phyloP scores from a whole-genome alignment of 371 early-diverging fungal species.

The Coemansia sp. region DNA sequence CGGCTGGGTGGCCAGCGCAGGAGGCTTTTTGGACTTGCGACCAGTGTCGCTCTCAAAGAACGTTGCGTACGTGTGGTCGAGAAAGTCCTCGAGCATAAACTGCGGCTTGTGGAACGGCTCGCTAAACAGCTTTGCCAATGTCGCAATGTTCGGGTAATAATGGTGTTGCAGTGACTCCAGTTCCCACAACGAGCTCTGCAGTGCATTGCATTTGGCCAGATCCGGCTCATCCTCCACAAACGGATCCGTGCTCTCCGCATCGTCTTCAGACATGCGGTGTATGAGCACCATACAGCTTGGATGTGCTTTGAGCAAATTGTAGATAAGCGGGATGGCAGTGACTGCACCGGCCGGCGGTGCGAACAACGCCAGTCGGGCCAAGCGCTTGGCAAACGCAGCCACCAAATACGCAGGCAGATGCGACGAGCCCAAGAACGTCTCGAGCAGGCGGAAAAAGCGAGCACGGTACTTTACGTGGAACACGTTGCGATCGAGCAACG shows the following conservation, averaged over 20 bases:
- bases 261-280: slow-evolving; percentile 58
- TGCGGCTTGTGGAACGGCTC: slow-evolving; percentile 83
- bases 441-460: slow-evolving; percentile 85
- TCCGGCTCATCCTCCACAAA: slow-evolving; percentile 67
- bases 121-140: slow-evolving; percentile 78
- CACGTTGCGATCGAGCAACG: slow-evolving; percentile 79
- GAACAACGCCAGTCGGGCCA: slow-evolving; percentile 77
- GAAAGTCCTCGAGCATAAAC: slow-evolving; percentile 88
- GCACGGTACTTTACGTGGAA: slow-evolving; percentile 91
- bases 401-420: slow-evolving; percentile 84
- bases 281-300: slow-evolving; percentile 85
- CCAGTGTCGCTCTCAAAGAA: slow-evolving; percentile 70
- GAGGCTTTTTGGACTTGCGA: slow-evolving; percentile 67
- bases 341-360: slow-evolving; percentile 87
- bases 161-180: slow-evolving; percentile 77
- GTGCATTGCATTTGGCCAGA: slow-evolving; percentile 76
- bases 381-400: slow-evolving; percentile 89
- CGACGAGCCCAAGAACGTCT: slow-evolving; percentile 84
- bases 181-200: slow-evolving; percentile 93
- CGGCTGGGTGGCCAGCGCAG: slow-evolving; percentile 67
- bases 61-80: slow-evolving; percentile 88
- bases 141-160: slow-evolving; percentile 81
- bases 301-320: slow-evolving; percentile 87
- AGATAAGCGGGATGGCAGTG: slow-evolving; percentile 81
- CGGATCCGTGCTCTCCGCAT: slow-evolving; percentile 58